phyloP scores from a whole-genome alignment of 75 land plant species.

The Pinus taeda region DNA sequence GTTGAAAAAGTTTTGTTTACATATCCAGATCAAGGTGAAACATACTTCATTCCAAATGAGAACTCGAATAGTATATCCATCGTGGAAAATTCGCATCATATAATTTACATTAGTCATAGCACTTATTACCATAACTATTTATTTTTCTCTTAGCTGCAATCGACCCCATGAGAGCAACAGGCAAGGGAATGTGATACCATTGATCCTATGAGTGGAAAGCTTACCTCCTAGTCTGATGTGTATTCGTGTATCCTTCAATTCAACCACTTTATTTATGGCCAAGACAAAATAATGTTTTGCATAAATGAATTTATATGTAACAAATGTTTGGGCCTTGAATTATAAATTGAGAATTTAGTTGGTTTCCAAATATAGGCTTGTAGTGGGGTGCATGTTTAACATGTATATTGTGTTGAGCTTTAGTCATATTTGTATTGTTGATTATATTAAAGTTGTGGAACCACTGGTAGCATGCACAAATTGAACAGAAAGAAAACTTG shows the following conservation, averaged over 20 bases:
- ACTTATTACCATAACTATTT: slow-evolving; percentile 8
- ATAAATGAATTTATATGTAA: no score
- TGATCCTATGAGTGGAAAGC: not conserved
- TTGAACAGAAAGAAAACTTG: no score
- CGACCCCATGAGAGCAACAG: not conserved
- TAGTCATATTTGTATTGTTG: not conserved
- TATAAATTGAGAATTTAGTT: no score
- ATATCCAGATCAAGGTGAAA: not conserved
- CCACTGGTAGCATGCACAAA: not conserved
- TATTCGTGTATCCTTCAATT: slow-evolving; percentile 3
- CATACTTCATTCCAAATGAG: not conserved
- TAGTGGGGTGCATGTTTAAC: no score
- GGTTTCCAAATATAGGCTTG: no score
- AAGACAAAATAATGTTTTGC: not conserved
- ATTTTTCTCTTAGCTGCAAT: slow-evolving; percentile 1
- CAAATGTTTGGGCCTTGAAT: no score
- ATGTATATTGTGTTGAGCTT: not conserved
- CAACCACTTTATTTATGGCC: not conserved
- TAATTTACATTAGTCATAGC: slow-evolving; percentile 11
- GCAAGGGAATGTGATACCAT: not conserved
- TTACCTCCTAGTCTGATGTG: not conserved
- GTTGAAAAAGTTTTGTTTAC: slow-evolving; percentile 4
- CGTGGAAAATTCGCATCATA: slow-evolving; percentile 5
- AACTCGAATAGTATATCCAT: not conserved
- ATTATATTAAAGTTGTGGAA: not conserved